Evolutionary conservation across 2,329 filamentous ascomycete species (phyloP).

Genomic region (Pestalotiopsis fici): DNA sequence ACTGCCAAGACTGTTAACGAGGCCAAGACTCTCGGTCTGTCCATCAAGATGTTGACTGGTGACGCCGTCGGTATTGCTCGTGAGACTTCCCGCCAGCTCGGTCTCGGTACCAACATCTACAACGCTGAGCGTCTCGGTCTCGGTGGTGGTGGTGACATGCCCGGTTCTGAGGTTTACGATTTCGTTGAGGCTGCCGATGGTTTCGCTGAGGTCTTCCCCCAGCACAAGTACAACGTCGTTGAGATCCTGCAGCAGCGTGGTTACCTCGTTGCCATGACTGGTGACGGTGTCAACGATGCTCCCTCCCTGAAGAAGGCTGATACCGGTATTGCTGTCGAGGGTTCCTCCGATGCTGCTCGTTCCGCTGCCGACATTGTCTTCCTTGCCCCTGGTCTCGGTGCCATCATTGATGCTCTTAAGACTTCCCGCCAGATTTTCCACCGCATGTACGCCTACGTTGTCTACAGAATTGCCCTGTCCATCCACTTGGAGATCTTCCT

Average conservation of each 20-base stretch:
- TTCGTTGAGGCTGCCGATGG: slow-evolving; percentile 95
- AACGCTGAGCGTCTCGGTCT: slow-evolving; percentile 91
- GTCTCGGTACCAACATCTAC: slow-evolving; percentile 91
- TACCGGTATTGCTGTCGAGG: slow-evolving; percentile 92
- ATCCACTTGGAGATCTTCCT: slow-evolving; percentile 91
- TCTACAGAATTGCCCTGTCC: slow-evolving; percentile 91
- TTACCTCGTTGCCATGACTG: slow-evolving; percentile 93
- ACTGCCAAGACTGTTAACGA: slow-evolving; percentile 89
- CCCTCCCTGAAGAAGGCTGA: slow-evolving; percentile 94
- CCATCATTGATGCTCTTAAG: slow-evolving; percentile 91
- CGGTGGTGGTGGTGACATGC: slow-evolving; percentile 88
- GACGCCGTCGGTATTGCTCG: slow-evolving; percentile 91
- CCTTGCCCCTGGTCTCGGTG: slow-evolving; percentile 85
- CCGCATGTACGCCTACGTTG: slow-evolving; percentile 94
- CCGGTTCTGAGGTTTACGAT: slow-evolving; percentile 90
- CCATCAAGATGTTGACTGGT: slow-evolving; percentile 96
- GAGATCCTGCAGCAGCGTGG: slow-evolving; percentile 93
- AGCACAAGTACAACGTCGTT: slow-evolving; percentile 94
- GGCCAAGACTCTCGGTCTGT: slow-evolving; percentile 83
- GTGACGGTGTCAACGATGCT: slow-evolving; percentile 93
- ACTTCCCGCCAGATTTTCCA: slow-evolving; percentile 94
- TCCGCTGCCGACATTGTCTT: slow-evolving; percentile 94
- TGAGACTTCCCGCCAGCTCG: slow-evolving; percentile 88
- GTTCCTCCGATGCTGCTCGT: slow-evolving; percentile 86
- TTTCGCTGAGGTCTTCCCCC: slow-evolving; percentile 92